Base-by-base conservation (phyloP, 1,284 basidiomycete genomes). In the Wolfiporia cocos region DNA sequence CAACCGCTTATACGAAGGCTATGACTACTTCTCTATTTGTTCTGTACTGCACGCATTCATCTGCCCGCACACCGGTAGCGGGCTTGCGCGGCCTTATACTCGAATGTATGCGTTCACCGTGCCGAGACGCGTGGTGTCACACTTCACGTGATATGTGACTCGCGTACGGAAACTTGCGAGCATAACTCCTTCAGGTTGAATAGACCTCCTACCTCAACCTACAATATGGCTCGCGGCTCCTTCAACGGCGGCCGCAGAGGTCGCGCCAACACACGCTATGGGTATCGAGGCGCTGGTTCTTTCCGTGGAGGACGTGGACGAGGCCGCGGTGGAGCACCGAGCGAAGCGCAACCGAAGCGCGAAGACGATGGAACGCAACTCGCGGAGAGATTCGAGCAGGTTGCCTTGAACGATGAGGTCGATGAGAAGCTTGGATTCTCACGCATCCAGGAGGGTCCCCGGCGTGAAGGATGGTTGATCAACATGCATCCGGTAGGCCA, bases 401-500 rank as follows among this genome's bases (percentile, higher is more conserved):
- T 84, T 5, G 69, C 73, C 36, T 53, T 86, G 22, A 71, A 69
- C 44, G 92, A 99, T 61, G 91, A 94, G 57, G 80, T 98, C 21
- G 95, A 99, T 57, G 91, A 92, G 63, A 90, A 87, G 60, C 71
- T 99, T 21, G 96, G 96, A 0, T 99, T 99, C 63, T 71, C 73
- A 33, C 71, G 83, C 42, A 71, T 89, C 41, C 81, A 90, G 49
- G 84, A 86, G 52, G 91, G 90, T 0, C 67, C 73, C 6, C 68
- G 68, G 51, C 77, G 71, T 53, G 86, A 90, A 44, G 93, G 92
- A 1, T 99, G 96, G 96, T 71, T 99, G 59, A 85, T 99, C 48
- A 98, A 98, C 62, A 99, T 99, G 94, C 95, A 96, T 63, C 91
- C 94, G 44, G 90, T 92, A 58, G 55, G 86, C 70, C 24, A 12